These are phyloP conservation scores for Bigelowiella natans DNA, from an alignment of 78 protist species.

Conservation along the genomic window DNA sequence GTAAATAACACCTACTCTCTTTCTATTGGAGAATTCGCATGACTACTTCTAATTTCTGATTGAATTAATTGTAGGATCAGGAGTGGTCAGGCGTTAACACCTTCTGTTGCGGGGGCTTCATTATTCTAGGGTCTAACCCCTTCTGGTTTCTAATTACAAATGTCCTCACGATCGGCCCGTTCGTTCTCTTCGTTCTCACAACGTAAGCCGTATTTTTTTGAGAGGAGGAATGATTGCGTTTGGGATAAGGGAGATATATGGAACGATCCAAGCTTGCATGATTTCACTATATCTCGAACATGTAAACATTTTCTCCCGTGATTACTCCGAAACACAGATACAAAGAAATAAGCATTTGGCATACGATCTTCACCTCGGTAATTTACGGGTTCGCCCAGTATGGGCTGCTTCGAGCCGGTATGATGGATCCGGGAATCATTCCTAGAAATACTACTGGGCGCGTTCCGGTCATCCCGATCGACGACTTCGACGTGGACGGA, in stretches of 20 bases:
- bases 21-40: no score
- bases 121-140: neutral
- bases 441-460: neutral
- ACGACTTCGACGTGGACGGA: neutral
- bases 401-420: neutral
- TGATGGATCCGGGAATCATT: conserved; percentile 3
- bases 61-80: no score
- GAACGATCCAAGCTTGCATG: no score
- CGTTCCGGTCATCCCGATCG: neutral
- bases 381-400: neutral
- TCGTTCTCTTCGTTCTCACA: neutral
- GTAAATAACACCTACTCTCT: no score
- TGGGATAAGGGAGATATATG: no score
- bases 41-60: no score
- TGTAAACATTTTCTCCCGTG: no score
- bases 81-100: neutral
- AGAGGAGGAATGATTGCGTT: no score
- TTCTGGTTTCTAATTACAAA: neutral
- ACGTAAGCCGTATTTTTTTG: neutral
- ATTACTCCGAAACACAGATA: no score
- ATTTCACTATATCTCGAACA: no score
- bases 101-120: neutral
- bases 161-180: neutral
- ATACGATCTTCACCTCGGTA: neutral
- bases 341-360: neutral